These are phyloP conservation scores for Escovopsis sp. DNA, from an alignment of 2,329 filamentous ascomycete genomes.

Conservation along the genomic window DNA sequence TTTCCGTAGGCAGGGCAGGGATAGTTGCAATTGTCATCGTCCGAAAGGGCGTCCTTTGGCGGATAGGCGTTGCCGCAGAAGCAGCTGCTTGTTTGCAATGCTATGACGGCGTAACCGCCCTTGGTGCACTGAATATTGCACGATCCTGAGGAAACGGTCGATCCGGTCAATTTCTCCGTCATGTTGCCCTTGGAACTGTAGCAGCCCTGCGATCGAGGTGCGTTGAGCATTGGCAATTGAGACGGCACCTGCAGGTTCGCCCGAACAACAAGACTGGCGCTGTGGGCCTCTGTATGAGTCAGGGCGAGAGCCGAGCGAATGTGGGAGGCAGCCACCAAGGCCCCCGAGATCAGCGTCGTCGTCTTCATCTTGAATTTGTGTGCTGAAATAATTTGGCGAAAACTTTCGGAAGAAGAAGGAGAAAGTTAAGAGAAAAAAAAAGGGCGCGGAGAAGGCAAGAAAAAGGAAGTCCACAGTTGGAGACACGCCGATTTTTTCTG, in stretches of 20 bases:
- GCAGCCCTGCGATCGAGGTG: conserved; percentile 35
- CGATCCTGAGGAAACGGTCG: conserved; percentile 21
- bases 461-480: conserved; percentile 1
- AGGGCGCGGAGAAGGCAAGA: background rate
- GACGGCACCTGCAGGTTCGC: conserved; percentile 21
- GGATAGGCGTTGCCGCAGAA: conserved; percentile 62
- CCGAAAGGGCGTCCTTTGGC: conserved; percentile 34
- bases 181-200: conserved; percentile 29
- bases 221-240: conserved; percentile 20
- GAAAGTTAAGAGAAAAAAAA: background rate
- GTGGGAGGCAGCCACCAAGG: conserved; percentile 16
- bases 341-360: conserved; percentile 14
- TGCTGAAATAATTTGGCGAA: background rate
- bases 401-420: conserved; percentile 4
- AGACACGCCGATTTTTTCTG: background rate
- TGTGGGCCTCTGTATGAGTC: conserved; percentile 1
- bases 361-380: conserved; percentile 16
- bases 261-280: conserved; percentile 1
- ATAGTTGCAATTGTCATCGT: conserved; percentile 46
- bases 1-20: conserved; percentile 47
- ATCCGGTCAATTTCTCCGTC: conserved; percentile 11
- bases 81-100: conserved; percentile 48
- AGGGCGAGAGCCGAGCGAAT: conserved; percentile 11
- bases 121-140: conserved; percentile 28
- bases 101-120: conserved; percentile 42